Base-by-base conservation (phyloP, 768 basidiomycete genomes). In the Hypholoma fasciculare region DNA sequence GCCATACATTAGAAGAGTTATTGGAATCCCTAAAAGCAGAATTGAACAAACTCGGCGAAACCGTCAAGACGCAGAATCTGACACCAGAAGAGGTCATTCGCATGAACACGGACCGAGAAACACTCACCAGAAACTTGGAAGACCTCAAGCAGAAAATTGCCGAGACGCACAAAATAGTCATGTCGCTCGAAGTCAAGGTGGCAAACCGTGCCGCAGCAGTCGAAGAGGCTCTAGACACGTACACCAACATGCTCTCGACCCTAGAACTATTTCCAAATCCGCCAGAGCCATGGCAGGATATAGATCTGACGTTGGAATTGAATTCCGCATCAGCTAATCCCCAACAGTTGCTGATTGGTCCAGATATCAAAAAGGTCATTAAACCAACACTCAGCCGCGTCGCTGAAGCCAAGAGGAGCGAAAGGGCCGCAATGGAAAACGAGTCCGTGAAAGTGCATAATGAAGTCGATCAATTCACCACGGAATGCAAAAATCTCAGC, bases 51-150 rank as follows among this genome's bases (percentile, higher is more conserved):
- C 78, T 95, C 23, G 74, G 76, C 8, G 78, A 81, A 0, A 81
- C 88, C 2, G 92, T 98, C 27, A 88, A 87, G 65, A 84, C 77
- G 34, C 97, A 99, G 71, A 96, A 97, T 67, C 81, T 99, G 44
- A 85, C 91, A 1, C 90, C 91, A 0, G 93, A 96, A 71, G 96
- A 99, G 72, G 94, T 97, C 42, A 74, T 84, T 54, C 87, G 87
- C 38, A 96, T 99, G 92, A 95, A 89, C 65, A 86, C 86, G 4
- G 95, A 98, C 62, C 89, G 94, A 57, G 92, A 95, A 64, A 84
- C 79, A 26, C 79, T 96, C 37, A 77, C 83, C 4, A 82, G 86
- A 51, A 89, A 82, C 63, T 73, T 94, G 54, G 87, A 89, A 61
- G 90, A 92, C 59, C 82, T 95, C 54, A 88, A 85, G 61, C 77